phyloP scores from a whole-genome alignment of 2,329 filamentous ascomycete genomes.

The Bipolaris cookei region DNA sequence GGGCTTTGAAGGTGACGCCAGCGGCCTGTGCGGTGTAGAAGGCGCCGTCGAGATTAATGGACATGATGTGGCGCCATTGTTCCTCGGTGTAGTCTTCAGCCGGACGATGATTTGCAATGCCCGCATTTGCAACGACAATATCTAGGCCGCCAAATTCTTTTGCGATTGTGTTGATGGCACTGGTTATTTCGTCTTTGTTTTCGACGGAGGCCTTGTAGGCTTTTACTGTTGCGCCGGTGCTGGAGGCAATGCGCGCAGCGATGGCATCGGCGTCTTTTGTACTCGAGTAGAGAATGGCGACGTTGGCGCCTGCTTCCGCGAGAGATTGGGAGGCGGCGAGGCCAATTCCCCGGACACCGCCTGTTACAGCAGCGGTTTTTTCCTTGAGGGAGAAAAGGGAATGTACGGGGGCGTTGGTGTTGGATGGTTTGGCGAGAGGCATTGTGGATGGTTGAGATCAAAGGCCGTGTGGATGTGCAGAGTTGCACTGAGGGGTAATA shows the following conservation, averaged over 20 bases:
- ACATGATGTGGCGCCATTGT: constrained; percentile 78
- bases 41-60: constrained; percentile 81
- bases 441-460: not conserved
- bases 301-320: constrained; percentile 49
- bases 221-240: constrained; percentile 20
- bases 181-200: constrained; percentile 19
- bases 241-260: constrained; percentile 19
- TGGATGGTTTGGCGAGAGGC: constrained; percentile 16
- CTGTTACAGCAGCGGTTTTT: constrained; percentile 50
- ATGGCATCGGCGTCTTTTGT: constrained; percentile 22
- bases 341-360: constrained; percentile 62
- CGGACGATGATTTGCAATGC: constrained; percentile 53
- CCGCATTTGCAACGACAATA: constrained; percentile 51
- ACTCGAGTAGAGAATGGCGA: constrained; percentile 37
- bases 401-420: constrained; percentile 13
- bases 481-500: not conserved
- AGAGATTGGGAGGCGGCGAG: constrained; percentile 29
- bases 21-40: constrained; percentile 73
- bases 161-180: constrained; percentile 31
- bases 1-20: constrained; percentile 67
- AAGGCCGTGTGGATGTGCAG: not conserved
- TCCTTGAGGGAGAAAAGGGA: constrained; percentile 31
- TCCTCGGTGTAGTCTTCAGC: constrained; percentile 78
- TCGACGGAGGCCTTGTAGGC: constrained; percentile 26
- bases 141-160: constrained; percentile 48